phyloP scores from a whole-genome alignment of 2,329 filamentous ascomycete genomes.

The Ophiostoma sp. region DNA sequence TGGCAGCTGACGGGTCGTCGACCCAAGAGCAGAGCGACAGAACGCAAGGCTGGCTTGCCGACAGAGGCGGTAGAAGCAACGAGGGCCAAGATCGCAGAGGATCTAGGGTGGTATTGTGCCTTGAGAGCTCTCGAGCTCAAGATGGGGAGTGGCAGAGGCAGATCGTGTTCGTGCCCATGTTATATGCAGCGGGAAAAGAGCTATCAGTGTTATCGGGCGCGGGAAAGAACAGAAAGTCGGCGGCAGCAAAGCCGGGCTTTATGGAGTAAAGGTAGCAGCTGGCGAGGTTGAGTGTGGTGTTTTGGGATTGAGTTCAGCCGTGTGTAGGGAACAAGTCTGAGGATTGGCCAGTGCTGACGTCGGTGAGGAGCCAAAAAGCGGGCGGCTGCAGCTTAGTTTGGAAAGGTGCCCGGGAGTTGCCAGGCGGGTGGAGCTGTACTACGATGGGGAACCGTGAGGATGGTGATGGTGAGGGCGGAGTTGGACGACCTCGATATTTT shows the following conservation, averaged over 20 bases:
- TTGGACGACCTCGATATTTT: too few species aligned
- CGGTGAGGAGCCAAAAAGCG: conserved; percentile 18
- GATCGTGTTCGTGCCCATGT: neutral
- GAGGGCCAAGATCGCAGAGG: neutral
- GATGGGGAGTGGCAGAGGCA: neutral
- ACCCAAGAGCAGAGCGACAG: too few species aligned
- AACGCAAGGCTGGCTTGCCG: neutral
- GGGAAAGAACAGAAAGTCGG: neutral
- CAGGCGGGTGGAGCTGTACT: conserved; percentile 5
- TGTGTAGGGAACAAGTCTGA: conserved; percentile 16
- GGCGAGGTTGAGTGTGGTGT: neutral
- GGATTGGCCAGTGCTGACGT: conserved; percentile 23
- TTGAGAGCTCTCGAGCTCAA: conserved; percentile 19
- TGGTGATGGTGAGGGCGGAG: too few species aligned
- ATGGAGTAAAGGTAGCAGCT: neutral
- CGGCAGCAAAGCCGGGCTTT: neutral
- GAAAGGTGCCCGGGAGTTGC: conserved; percentile 13
- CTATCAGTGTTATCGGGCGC: neutral
- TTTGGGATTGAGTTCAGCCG: conserved; percentile 17
- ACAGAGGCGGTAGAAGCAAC: neutral
- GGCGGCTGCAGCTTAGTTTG: conserved; percentile 8
- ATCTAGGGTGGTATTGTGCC: conserved; percentile 8
- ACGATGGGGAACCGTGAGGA: neutral
- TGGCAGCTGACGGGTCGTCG: conserved; percentile 28
- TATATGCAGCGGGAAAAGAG: neutral